Base-by-base conservation (phyloP, 306 rosid species). In the Leucaena leucocephala region DNA sequence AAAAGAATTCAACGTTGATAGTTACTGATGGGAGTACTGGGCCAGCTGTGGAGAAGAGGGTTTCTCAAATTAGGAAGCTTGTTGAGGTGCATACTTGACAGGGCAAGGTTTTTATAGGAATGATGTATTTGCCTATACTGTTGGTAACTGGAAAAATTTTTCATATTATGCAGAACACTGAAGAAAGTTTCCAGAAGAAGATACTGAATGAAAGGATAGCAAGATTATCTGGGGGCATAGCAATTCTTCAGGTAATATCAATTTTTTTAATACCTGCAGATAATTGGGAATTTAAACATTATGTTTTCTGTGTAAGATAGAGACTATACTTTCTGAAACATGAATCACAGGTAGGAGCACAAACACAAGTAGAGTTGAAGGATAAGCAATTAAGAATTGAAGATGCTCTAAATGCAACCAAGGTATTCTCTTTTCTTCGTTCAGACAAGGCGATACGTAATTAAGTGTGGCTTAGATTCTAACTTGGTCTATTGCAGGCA, bases 381-480 rank as follows among this genome's bases (percentile, higher is more conserved):
- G 98, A 94, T 84, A 92, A 87, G 84, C 95, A 92, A 82, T 86
- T 94, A 36, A 86, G 97, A 83, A 85, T 89, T 44, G 98, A 94
- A 84, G 98, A 94, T 86, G 93, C 98, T 76, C 82, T 94, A 81
- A 94, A 94, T 78, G 97, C 97, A 61, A 82, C 98, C 61, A 92
- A 89, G 97, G 97, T 94, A 80, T 70, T 34, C 38, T 34, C 21
- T 72, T 65, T 78, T 76, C 76, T 79, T 75, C 27, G 67, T 63
- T 75, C 45, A 40, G 55, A 39, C 33, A 27, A 55, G 75, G 27
- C 83, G 69, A 79, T 76, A 27, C 77, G 52, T 49, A 66, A 64
- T 79, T 34, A 54, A 54, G 17, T 34, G 38, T 67, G 33, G 42
- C 34, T 38, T 49, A 52, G 12, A 61, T 81, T 82, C 84, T 76